These are phyloP conservation scores for Coemansia sp. DNA, from an alignment of 192 early-diverging fungal species.

Conservation along the genomic window DNA sequence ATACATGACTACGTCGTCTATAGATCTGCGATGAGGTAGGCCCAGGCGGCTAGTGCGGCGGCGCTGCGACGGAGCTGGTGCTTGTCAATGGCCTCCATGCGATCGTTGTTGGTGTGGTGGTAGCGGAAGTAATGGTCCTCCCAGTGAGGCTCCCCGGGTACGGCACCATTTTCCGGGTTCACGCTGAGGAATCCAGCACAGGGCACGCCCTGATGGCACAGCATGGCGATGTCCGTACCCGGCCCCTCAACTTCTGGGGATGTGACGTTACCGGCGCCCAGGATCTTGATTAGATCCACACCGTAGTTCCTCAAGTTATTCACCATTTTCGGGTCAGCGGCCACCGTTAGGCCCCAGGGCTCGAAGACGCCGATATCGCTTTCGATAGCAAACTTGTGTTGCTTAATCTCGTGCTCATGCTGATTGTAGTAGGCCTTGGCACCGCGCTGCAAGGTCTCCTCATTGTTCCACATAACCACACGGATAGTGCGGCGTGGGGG, in stretches of 20 bases:
- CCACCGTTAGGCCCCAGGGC: slow-evolving; percentile 59
- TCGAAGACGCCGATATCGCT: slow-evolving; percentile 65
- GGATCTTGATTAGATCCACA: slow-evolving; percentile 28
- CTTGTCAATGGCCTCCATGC: slow-evolving; percentile 56
- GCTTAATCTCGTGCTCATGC: slow-evolving; percentile 37
- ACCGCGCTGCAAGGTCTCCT: slow-evolving; percentile 60
- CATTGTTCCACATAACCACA: slow-evolving; percentile 63
- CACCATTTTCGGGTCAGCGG: slow-evolving; percentile 26
- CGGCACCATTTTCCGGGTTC: slow-evolving; percentile 48
- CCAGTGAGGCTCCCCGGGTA: slow-evolving; percentile 36
- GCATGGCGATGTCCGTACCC: slow-evolving; percentile 56
- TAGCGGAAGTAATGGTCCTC: slow-evolving; percentile 59
- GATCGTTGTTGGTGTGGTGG: slow-evolving; percentile 59
- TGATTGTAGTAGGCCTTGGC: slow-evolving; percentile 54
- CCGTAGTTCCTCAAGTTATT: slow-evolving; percentile 38
- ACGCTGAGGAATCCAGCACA: slow-evolving; percentile 55
- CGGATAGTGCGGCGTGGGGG: slow-evolving; percentile 58
- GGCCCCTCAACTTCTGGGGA: slow-evolving; percentile 25
- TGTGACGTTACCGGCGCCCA: slow-evolving; percentile 48
- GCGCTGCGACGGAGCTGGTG: slow-evolving; percentile 59
- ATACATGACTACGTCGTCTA: not conserved
- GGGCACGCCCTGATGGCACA: slow-evolving; percentile 59
- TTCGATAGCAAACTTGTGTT: slow-evolving; percentile 58
- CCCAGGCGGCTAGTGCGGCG: slow-evolving; percentile 61
- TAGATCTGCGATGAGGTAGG: slow-evolving; percentile 57